Evolutionary conservation across 2,329 filamentous ascomycete genomes (phyloP), one percentile per base, ranked within the genome.

Genomic region (Penicillium frequentans): DNA sequence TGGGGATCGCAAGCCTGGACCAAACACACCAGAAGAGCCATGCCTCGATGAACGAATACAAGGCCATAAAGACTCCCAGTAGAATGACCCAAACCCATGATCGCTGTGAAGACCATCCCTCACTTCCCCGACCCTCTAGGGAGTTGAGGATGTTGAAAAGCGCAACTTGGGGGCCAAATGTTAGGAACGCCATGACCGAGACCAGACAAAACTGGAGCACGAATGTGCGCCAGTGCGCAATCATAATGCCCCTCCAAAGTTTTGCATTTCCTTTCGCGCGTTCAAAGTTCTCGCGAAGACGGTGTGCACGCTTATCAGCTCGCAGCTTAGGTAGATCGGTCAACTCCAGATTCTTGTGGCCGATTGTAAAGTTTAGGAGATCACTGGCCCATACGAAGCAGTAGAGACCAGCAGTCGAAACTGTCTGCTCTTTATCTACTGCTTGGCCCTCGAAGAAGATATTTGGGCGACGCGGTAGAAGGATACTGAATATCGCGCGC

Each of bases 51-150:
- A 84, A 88, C 21, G 81, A 70, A 0, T 71, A 62, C 35, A 83
- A 69, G 21, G 90, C 70, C 21, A 87, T 85, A 24, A 83, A 77
- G 1, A 85, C 65, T 4, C 86, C 86, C 35, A 93, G 80, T 48
- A 80, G 83, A 26, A 87, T 68, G 1, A 91, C 87, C 79, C 89
- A 87, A n/a, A 84, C 70, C 86, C 87, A 90, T 0, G 86, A 82
- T 35, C 84, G 79, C 1, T 80, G 66, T 2, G 80, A 77, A 10
- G 84, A 75, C 24, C 62, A 60, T 19, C 79, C 71, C 1, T 80
- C 81, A 1, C 69, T 67, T 5, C 75, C 72, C 13, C 83, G 79
- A 14, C 69, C 70, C 71, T 93, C 89, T 9, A 93, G 79, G 1
- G 84, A 79, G 33, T 79, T 79, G 21, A 93, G 80, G 13, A 93